Conservation (phyloP, 805 yeast genomes). For the Tetrapisispora pingtungensis region DNA sequence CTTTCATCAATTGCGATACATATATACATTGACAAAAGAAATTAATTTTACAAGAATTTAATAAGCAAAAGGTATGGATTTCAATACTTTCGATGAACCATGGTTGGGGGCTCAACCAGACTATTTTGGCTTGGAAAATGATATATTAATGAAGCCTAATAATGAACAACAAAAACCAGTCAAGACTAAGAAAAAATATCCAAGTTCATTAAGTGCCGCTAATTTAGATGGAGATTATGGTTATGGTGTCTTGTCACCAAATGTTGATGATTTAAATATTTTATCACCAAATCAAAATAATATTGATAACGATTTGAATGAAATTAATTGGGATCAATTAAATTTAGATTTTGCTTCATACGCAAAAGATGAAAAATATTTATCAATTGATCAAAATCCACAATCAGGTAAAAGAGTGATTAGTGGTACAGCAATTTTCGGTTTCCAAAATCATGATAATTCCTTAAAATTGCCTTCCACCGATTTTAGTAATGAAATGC, state of each 20-base stretch:
- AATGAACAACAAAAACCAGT: neutral
- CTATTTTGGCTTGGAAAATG: neutral
- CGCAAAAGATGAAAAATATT: neutral
- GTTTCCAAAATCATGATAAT: constrained; percentile 53
- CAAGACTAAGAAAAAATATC: constrained; percentile 3
- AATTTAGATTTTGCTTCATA: constrained; percentile 7
- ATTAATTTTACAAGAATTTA: too few relatives aligned
- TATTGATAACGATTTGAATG: neutral
- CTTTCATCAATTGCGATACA: too few relatives aligned
- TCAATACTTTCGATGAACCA: neutral
- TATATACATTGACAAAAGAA: too few relatives aligned
- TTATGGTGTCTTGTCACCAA: neutral
- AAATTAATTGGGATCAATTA: constrained; percentile 17
- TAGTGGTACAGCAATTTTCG: constrained; percentile 81
- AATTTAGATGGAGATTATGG: neutral
- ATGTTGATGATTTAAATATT: neutral
- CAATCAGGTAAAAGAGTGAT: constrained; percentile 44
- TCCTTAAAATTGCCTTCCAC: constrained; percentile 29
- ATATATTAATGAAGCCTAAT: neutral
- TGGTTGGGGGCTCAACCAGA: neutral
- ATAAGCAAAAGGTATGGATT: neutral
- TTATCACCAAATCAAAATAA: neutral
- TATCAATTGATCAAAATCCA: neutral
- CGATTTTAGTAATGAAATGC: neutral
- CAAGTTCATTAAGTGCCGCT: neutral